Evolutionary conservation across 345 rosid genomes (phyloP).

Genomic region (Sonneratia alba): DNA sequence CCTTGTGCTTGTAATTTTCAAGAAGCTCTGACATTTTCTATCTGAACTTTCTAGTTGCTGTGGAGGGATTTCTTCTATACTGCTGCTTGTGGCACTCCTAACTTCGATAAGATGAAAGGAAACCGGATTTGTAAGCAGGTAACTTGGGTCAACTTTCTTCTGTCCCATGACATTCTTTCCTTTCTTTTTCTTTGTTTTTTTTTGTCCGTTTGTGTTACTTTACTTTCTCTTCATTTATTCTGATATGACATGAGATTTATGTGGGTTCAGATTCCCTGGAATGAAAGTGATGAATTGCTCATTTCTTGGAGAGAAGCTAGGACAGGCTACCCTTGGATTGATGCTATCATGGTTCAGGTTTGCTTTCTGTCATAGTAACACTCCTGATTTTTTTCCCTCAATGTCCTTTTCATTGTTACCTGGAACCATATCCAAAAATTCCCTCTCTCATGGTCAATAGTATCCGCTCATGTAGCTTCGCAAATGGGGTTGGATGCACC

Average conservation of each 20-base stretch:
- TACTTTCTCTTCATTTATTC: neutral
- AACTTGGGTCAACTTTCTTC: neutral
- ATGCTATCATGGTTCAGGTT: constrained; percentile 98
- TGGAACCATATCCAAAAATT: neutral
- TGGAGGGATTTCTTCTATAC: constrained; percentile 96
- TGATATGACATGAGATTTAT: neutral
- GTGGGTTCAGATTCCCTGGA: constrained; percentile 81
- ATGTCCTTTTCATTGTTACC: neutral
- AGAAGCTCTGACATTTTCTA: constrained; percentile 9
- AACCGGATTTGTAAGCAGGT: constrained; percentile 91
- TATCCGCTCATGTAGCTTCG: constrained; percentile 41
- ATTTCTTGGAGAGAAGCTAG: constrained; percentile 88
- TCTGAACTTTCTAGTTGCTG: constrained; percentile 40
- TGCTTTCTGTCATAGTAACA: constrained; percentile 11
- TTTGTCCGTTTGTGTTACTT: neutral
- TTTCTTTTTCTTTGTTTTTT: neutral
- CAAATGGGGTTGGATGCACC: constrained; percentile 99
- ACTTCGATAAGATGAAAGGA: constrained; percentile 78
- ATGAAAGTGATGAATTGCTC: constrained; percentile 50
- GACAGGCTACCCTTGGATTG: constrained; percentile 97
- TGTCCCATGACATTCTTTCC: neutral
- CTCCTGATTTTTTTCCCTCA: neutral
- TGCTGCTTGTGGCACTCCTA: constrained; percentile 75
- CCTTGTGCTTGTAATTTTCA: neutral
- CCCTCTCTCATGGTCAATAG: neutral